Percentiles rank a stretch among this genome's conserved stretches.
phyloP scores from a whole-genome alignment of 2,329 filamentous ascomycete genomes.

The Ophiocordyceps camponoti-saundersi region DNA sequence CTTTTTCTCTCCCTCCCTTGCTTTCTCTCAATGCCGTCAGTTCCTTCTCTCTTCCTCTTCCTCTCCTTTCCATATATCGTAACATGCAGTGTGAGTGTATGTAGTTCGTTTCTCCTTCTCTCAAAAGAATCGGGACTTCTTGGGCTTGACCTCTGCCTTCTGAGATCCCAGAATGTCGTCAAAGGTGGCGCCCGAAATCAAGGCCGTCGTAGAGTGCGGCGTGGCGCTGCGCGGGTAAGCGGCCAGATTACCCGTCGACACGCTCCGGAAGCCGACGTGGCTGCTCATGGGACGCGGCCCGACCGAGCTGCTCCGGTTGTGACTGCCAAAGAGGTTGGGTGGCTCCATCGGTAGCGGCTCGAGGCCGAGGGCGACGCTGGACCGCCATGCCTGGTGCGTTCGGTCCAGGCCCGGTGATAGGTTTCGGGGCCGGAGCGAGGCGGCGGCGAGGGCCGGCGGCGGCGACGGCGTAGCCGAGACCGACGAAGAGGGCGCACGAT shows the following conservation, averaged over 20 bases:
- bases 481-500: conserved; percentile 4
- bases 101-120: neutral
- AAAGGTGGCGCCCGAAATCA: conserved; percentile 23
- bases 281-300: conserved; percentile 16
- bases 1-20: too few species aligned
- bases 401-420: conserved; percentile 19
- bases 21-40: too few species aligned
- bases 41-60: too few species aligned
- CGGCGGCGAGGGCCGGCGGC: conserved; percentile 8
- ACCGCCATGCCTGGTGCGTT: conserved; percentile 18
- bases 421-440: conserved; percentile 18
- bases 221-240: conserved; percentile 8
- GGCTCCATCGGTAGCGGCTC: conserved; percentile 23
- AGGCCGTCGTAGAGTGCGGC: conserved; percentile 7
- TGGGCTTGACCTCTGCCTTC: conserved; percentile 5
- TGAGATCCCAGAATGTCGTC: conserved; percentile 29
- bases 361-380: conserved; percentile 24
- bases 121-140: conserved; percentile 24
- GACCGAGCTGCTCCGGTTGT: conserved; percentile 18
- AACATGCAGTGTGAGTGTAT: neutral
- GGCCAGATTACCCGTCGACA: conserved; percentile 18
- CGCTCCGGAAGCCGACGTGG: conserved; percentile 14
- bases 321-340: conserved; percentile 10
- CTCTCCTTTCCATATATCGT: neutral
- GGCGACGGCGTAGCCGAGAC: conserved; percentile 11